phyloP scores from a whole-genome alignment of 2,329 filamentous ascomycete species.

The Botryotinia calthae region DNA sequence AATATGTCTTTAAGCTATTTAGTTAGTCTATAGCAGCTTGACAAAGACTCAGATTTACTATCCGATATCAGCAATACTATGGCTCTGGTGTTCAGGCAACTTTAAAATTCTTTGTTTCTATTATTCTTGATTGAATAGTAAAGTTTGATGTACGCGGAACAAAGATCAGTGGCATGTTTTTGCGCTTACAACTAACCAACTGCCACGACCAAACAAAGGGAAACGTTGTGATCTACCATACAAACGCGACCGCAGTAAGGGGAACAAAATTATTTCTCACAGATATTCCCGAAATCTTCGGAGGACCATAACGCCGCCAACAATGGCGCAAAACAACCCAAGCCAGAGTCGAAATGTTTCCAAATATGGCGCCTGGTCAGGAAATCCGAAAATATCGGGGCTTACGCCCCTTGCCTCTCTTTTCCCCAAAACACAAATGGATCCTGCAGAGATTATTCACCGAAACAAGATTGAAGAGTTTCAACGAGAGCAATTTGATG shows the following conservation, averaged over 20 bases:
- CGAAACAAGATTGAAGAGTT: background rate
- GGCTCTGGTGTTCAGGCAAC: background rate
- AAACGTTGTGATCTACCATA: too few species aligned
- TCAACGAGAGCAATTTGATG: constrained; percentile 19
- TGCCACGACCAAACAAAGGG: background rate
- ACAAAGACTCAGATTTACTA: background rate
- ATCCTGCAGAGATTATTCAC: background rate
- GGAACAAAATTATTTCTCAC: background rate
- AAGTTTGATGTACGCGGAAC: background rate
- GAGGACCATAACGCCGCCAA: background rate
- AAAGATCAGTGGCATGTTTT: background rate
- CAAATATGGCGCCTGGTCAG: constrained; percentile 9
- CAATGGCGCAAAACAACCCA: background rate
- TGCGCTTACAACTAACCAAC: background rate
- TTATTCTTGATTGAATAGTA: background rate
- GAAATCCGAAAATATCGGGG: background rate
- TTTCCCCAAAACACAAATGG: background rate
- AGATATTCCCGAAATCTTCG: background rate
- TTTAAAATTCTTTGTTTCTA: background rate
- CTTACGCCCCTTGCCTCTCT: constrained; percentile 11
- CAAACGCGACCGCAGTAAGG: background rate
- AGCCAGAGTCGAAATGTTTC: background rate
- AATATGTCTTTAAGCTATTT: background rate
- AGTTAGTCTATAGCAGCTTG: background rate
- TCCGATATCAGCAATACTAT: background rate